These are phyloP conservation scores for Tephrocybe sp. DNA, from an alignment of 768 basidiomycete genomes.

Conservation along the genomic window DNA sequence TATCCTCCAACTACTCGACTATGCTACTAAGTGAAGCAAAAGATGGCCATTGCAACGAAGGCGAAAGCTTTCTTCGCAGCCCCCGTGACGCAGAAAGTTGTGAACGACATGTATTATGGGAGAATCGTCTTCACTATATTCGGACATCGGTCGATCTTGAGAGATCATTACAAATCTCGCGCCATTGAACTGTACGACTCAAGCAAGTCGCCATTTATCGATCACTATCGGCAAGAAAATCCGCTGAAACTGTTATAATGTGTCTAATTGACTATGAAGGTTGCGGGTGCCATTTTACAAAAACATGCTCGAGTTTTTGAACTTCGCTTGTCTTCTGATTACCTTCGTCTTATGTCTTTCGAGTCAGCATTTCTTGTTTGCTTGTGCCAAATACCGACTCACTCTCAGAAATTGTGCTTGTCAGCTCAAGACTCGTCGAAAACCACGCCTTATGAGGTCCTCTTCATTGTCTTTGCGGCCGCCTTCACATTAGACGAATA, in stretches of 20 bases:
- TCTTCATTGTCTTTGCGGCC: conserved; percentile 73
- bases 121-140: conserved; percentile 65
- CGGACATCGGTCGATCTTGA: conserved; percentile 71
- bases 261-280: conserved; percentile 30
- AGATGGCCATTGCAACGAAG: conserved; percentile 89
- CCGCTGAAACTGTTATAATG: background rate
- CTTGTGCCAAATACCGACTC: background rate
- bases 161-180: conserved; percentile 86
- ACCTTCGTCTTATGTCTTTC: conserved; percentile 76
- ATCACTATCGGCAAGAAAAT: conserved; percentile 70
- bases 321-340: conserved; percentile 66
- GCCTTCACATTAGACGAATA: conserved; percentile 89
- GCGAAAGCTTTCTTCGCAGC: conserved; percentile 84
- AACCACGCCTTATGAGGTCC: conserved; percentile 61
- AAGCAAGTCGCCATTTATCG: conserved; percentile 67
- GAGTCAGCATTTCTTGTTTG: conserved; percentile 43
- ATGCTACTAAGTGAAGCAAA: background rate
- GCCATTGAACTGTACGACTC: conserved; percentile 74
- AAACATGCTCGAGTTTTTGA: conserved; percentile 75
- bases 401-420: background rate
- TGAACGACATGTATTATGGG: conserved; percentile 87
- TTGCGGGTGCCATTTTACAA: conserved; percentile 83
- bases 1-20: conserved; percentile 12
- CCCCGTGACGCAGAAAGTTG: conserved; percentile 82
- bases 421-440: conserved; percentile 56